Evolutionary conservation across 2,329 filamentous ascomycete species (phyloP).

Genomic region (Neonectria neomacrospora): DNA sequence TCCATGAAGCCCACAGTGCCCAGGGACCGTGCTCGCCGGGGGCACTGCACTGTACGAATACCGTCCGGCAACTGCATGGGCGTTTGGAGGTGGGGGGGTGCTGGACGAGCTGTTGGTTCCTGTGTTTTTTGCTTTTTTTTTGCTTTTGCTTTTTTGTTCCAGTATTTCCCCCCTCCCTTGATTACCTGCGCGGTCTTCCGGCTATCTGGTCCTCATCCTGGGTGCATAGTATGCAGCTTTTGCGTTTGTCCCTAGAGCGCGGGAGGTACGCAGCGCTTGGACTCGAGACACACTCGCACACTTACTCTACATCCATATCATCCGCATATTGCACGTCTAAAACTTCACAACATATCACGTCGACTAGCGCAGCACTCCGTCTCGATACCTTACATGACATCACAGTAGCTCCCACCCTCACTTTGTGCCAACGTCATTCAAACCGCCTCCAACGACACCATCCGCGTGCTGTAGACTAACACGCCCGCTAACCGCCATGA

Average conservation of each 20-base stretch:
- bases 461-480: background rate
- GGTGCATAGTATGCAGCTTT: no score
- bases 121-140: background rate
- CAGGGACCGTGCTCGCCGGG: no score
- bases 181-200: background rate
- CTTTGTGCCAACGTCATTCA: slow-evolving; percentile 20
- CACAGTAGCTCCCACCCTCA: slow-evolving; percentile 19
- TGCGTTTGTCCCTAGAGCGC: no score
- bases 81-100: no score
- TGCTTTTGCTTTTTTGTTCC: no score
- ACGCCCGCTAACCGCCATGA: slow-evolving; percentile 6
- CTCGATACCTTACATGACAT: slow-evolving; percentile 1
- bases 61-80: no score
- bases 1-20: no score
- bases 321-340: background rate
- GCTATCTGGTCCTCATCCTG: no score
- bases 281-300: background rate
- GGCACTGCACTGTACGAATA: no score
- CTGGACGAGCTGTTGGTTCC: background rate
- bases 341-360: no score
- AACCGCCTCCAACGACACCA: background rate
- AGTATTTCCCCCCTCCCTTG: no score
- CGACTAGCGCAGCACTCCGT: background rate
- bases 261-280: background rate
- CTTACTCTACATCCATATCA: no score